Conservation (phyloP, 2,329 filamentous ascomycete genomes). For the Allantophomopsis lycopodina region DNA sequence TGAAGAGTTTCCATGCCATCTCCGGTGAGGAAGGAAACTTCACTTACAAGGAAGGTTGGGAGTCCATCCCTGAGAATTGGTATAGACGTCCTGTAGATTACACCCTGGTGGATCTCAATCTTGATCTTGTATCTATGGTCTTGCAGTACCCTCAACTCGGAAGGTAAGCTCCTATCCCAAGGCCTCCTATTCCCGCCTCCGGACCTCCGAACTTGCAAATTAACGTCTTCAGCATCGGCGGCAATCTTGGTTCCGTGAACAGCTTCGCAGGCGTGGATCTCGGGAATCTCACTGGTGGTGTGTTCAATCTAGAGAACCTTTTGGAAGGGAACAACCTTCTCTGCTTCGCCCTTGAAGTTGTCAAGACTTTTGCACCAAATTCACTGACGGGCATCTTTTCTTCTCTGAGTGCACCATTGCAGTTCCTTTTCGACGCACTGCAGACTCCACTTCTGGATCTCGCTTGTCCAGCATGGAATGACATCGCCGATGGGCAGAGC, state of each 20-base stretch:
- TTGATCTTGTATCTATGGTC: neutral
- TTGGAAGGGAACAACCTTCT: slow-evolving; percentile 31
- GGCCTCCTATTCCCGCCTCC: too few species aligned
- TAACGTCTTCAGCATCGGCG: slow-evolving; percentile 22
- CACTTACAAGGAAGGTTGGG: slow-evolving; percentile 2
- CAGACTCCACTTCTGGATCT: slow-evolving; percentile 14
- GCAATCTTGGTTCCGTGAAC: slow-evolving; percentile 35
- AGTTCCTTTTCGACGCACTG: slow-evolving; percentile 17
- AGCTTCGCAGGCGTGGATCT: slow-evolving; percentile 32
- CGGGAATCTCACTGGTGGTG: slow-evolving; percentile 25
- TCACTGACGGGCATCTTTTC: slow-evolving; percentile 22
- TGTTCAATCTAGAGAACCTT: slow-evolving; percentile 26
- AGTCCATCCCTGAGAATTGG: slow-evolving; percentile 3
- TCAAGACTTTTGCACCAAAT: slow-evolving; percentile 25
- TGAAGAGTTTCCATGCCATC: slow-evolving; percentile 10
- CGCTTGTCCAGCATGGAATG: slow-evolving; percentile 15
- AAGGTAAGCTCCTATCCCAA: neutral
- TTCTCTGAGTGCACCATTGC: slow-evolving; percentile 18
- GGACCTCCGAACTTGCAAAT: too few species aligned
- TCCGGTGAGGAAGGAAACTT: slow-evolving; percentile 7
- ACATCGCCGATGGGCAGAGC: slow-evolving; percentile 4
- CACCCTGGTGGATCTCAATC: neutral
- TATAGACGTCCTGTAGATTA: slow-evolving; percentile 1
- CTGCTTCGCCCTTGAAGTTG: slow-evolving; percentile 25
- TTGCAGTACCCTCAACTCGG: neutral